Percentiles rank a stretch among this genome's conserved stretches.
phyloP scores from a whole-genome alignment of 2,329 filamentous ascomycete genomes.

The Fusarium drepaniforme region DNA sequence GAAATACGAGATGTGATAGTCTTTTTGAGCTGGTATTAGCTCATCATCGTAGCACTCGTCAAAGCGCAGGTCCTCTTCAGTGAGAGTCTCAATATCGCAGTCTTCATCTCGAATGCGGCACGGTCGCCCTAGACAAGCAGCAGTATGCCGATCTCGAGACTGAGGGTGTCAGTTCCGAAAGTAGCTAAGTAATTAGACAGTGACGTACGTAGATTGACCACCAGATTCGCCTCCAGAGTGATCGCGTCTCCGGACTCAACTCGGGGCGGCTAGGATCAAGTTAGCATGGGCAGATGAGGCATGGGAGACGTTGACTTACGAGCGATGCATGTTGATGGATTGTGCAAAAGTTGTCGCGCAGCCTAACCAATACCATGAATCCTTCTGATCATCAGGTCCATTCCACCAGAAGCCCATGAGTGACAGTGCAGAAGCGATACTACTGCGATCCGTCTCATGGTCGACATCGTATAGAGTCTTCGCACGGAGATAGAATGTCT shows the following conservation, averaged over 20 bases:
- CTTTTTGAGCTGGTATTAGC: slow-evolving; percentile 13
- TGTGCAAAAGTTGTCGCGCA: slow-evolving; percentile 34
- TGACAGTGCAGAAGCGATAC: slow-evolving; percentile 14
- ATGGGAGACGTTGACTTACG: not conserved
- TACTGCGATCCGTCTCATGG: slow-evolving; percentile 19
- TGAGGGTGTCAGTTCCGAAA: not conserved
- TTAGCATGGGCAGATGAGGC: fast-evolving
- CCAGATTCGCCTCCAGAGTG: slow-evolving; percentile 33
- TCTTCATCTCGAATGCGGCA: slow-evolving; percentile 38
- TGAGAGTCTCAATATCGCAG: slow-evolving; percentile 28
- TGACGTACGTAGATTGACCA: slow-evolving; percentile 36
- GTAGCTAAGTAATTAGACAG: too few species aligned
- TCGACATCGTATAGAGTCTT: slow-evolving; percentile 33
- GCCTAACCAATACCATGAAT: slow-evolving; percentile 35
- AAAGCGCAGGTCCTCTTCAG: slow-evolving; percentile 21
- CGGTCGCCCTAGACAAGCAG: slow-evolving; percentile 28
- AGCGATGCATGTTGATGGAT: slow-evolving; percentile 33
- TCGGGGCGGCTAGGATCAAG: not conserved
- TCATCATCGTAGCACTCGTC: slow-evolving; percentile 6
- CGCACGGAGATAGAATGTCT: slow-evolving; percentile 28
- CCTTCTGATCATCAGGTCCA: slow-evolving; percentile 36
- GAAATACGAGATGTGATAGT: slow-evolving; percentile 22
- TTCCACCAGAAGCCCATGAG: slow-evolving; percentile 38
- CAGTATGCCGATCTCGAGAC: slow-evolving; percentile 34
- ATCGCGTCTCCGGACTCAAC: not conserved